Evolutionary conservation across 2,329 filamentous ascomycete species (phyloP), one percentile per base, ranked within the genome.

Genomic region (Fusarium sp.): DNA sequence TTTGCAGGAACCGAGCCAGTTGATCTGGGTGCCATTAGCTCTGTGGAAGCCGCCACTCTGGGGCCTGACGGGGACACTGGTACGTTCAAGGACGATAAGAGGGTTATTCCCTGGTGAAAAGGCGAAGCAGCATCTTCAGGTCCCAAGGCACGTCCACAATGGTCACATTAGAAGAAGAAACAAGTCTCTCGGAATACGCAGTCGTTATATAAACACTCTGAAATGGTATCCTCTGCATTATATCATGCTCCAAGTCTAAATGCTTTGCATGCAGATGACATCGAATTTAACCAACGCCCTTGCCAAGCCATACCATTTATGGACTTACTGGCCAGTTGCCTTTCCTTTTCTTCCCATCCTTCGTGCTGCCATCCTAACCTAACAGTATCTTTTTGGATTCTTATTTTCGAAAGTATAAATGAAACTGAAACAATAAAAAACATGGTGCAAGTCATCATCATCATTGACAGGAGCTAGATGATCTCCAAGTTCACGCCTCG

Each of bases 141-240:
- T 22, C 39, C 28, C 39, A n/a, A 26, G 18, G 14, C 26, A 34
- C 44, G 24, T 42, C 41, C 57, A 50, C 18, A 24, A 41, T 22
- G 50, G 34, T 18, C 45, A 57, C 32, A 41, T n/a, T 14, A 18
- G 34, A 47, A 52, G 11, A 20, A 41, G 42, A 36, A 14, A 20
- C 24, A 50, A 34, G 18, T 30, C 50, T 63, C 41, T 65, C 14
- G 36, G 36, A 68, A 67, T 68, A 59, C 41, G 56, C 64, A 74
- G 63, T 69, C 50, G 56, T 75, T 78, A 58, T 56, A 68, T 70
- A 67, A 74, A 60, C 51, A 69, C 59, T 67, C 47, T 63, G 66
- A 74, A 70, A 56, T 77, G 66, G 66, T 73, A 74, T 77, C 64
- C 66, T 67, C 66, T 62, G 55, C 70, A 69, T 39, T 61, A 73